These are phyloP conservation scores for Fonsecaea multimorphosa DNA, from an alignment of 2,329 filamentous ascomycete genomes.

Conservation along the genomic window DNA sequence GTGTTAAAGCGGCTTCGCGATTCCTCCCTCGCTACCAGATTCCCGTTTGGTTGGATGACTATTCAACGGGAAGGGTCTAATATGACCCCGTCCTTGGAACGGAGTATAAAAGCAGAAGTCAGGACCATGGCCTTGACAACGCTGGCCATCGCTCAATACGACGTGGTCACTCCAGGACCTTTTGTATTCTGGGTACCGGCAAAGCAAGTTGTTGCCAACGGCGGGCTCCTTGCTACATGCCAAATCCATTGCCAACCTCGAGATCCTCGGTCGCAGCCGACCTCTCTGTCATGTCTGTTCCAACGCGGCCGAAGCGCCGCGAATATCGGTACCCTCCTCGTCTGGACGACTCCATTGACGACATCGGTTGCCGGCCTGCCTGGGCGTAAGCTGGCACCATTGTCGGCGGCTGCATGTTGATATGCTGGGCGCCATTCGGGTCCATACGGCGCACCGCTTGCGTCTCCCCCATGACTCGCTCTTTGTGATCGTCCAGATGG, in stretches of 20 bases:
- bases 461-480: background rate
- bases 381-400: background rate
- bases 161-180: too few species aligned
- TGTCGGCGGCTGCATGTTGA: conserved; percentile 6
- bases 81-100: too few species aligned
- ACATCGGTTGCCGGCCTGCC: conserved; percentile 14
- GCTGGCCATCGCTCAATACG: too few species aligned
- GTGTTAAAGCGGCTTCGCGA: background rate
- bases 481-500: background rate
- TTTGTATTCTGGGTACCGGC: background rate
- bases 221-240: background rate
- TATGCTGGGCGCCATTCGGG: background rate
- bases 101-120: too few species aligned
- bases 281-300: conserved; percentile 10
- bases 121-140: too few species aligned
- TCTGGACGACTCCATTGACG: conserved; percentile 21
- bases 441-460: background rate
- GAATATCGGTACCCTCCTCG: conserved; percentile 11
- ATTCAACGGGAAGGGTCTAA: background rate
- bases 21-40: background rate
- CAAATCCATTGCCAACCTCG: conserved; percentile 12
- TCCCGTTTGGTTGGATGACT: background rate
- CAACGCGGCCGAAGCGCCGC: background rate
- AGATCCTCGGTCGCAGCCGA: conserved; percentile 24
- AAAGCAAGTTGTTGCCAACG: background rate